phyloP scores from a whole-genome alignment of 164 flowering plant genomes.

The Cinnamomum chago region DNA sequence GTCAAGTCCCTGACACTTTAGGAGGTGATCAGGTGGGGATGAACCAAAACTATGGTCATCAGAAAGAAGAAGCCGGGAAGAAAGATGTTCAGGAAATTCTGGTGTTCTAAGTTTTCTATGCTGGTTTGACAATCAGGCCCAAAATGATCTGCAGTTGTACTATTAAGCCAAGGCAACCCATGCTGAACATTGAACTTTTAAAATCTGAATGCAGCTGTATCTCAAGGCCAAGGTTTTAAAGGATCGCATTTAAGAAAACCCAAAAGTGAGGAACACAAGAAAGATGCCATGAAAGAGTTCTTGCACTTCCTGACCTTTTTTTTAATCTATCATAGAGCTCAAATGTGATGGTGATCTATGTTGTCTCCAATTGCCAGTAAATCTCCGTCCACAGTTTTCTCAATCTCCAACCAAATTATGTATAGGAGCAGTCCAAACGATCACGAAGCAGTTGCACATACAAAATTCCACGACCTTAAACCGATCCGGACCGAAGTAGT shows the following conservation, averaged over 20 bases:
- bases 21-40: no score
- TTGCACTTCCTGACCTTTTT: conserved; percentile 29
- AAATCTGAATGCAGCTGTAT: not conserved
- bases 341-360: conserved; percentile 3
- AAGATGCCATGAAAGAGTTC: conserved; percentile 17
- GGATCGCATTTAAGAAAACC: not conserved
- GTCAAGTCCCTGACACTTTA: no score
- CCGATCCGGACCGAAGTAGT: conserved; percentile 9
- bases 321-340: not conserved
- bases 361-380: conserved; percentile 17
- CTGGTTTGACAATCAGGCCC: no score
- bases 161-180: not conserved
- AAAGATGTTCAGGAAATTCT: no score
- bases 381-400: conserved; percentile 20
- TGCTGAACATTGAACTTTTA: not conserved
- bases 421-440: conserved; percentile 5
- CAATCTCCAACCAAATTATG: conserved; percentile 22
- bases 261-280: not conserved
- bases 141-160: not conserved
- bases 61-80: no score
- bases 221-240: not conserved
- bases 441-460: conserved; percentile 7
- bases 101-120: no score
- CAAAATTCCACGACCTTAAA: conserved; percentile 11
- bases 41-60: no score